Percentiles rank a stretch among this genome's conserved stretches.
phyloP scores from a whole-genome alignment of 345 rosid genomes.

The Eucalyptus victrix region DNA sequence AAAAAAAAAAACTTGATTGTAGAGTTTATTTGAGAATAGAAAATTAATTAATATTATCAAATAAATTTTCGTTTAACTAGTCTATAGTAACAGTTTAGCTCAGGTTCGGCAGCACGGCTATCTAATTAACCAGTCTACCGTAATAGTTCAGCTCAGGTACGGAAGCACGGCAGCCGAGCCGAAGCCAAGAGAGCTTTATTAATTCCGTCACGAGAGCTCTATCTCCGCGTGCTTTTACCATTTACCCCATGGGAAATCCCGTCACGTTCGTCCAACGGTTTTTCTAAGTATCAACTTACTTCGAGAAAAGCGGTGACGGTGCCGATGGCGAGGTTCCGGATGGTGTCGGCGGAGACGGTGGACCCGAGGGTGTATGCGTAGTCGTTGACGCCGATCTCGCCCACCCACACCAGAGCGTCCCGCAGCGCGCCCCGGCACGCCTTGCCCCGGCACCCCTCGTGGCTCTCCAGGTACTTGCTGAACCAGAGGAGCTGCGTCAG shows the following conservation, averaged over 20 bases:
- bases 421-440: slow-evolving; percentile 25
- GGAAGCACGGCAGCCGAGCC: not conserved
- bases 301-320: slow-evolving; percentile 33
- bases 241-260: not conserved
- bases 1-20: fast-evolving
- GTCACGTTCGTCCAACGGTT: not conserved
- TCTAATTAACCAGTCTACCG: not conserved
- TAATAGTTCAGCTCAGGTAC: not conserved
- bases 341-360: slow-evolving; percentile 29
- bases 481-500: slow-evolving; percentile 71
- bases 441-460: slow-evolving; percentile 20
- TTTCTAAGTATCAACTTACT: slow-evolving; percentile 8
- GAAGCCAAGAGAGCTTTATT: not conserved
- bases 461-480: slow-evolving; percentile 29
- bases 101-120: not conserved
- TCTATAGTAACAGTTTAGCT: not conserved
- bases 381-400: slow-evolving; percentile 90
- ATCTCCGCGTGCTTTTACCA: not conserved
- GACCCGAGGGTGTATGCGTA: slow-evolving; percentile 70
- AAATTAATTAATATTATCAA: too few species aligned
- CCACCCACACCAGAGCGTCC: slow-evolving; percentile 79
- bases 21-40: too few species aligned
- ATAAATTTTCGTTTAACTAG: not conserved
- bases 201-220: not conserved
- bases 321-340: slow-evolving; percentile 31